Evolutionary conservation across 768 basidiomycete species (phyloP), one percentile per base, ranked within the genome.

Genomic region (Lactarius evosmus): DNA sequence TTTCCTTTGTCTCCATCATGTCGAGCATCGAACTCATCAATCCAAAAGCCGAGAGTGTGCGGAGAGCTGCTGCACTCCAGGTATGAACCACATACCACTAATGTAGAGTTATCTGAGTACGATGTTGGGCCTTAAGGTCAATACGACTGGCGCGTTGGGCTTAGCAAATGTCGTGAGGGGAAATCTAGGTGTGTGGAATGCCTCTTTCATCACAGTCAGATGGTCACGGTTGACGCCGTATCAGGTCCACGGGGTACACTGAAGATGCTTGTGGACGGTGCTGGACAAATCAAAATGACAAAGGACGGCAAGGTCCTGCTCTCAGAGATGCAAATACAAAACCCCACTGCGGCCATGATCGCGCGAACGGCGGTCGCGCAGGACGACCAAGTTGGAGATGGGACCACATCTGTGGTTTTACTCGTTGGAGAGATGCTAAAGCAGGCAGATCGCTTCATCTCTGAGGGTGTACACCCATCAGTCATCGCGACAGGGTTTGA

Each of bases 291-390:
- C 76, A 99, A 98, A 83, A 95, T 99, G 92, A 98, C 97, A 68
- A 99, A 98, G 81, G 97, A 98, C 72, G 97, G 97, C 67, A 99
- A 99, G 79, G 96, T 98, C 46, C 78, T 99, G 61, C 82, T 99
- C 63, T 96, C 95, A 46, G 97, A 99, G 79, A 99, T 99, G 97
- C 97, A 98, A 79, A 99, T 99, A 70, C 91, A 93, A 78, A 98
- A 99, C 75, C 97, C 97, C 33, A 98, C 97, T 3, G 97, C 97
- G 19, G 95, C 97, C 34, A 96, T 99, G 93, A 94, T 99, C 72
- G 97, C 97, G 52, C 86, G 95, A 57, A 98, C 97, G 49, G 97
- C 97, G 16, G 96, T 98, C 27, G 96, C 97, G 3, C 97, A 98
- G 74, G 97, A 99, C 70, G 97, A 98, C 72, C 95, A 98, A 82